A percentile compares a stretch with the other conserved stretches of the same genome.
phyloP scores from a whole-genome alignment of 106 monocot genomes.

The Acorus calamus region DNA sequence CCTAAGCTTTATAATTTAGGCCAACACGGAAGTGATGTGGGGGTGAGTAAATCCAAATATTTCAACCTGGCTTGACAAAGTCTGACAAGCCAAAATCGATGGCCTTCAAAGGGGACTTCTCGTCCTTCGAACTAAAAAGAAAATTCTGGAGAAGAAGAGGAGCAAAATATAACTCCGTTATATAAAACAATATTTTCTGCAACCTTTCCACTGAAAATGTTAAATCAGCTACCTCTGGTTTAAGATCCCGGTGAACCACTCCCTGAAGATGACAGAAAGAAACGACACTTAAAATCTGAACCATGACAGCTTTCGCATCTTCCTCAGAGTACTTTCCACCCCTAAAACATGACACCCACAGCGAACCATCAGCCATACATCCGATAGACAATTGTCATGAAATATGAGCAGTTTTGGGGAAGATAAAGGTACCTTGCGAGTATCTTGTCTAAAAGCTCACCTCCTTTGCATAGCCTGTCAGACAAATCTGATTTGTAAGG shows the following conservation, averaged over 20 bases:
- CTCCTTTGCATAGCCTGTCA: constrained; percentile 91
- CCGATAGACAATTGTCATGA: not conserved
- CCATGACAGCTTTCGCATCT: constrained; percentile 76
- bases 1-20: not conserved
- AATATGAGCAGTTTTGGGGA: not conserved
- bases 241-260: constrained; percentile 95
- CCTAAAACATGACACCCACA: constrained; percentile 25
- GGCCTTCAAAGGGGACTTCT: constrained; percentile 66
- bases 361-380: not conserved
- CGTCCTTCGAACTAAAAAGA: constrained; percentile 83
- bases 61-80: constrained; percentile 80
- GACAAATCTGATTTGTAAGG: not conserved
- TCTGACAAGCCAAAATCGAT: constrained; percentile 99
- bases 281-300: constrained; percentile 75
- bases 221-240: constrained; percentile 86
- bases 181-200: too few species aligned
- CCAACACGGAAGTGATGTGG: not conserved
- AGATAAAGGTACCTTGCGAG: constrained; percentile 58
- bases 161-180: not conserved
- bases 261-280: constrained; percentile 98
- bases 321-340: constrained; percentile 93
- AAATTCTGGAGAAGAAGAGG: constrained; percentile 57
- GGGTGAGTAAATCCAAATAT: constrained; percentile 2
- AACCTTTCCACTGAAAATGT: not conserved
- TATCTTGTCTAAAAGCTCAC: constrained; percentile 87